These are phyloP conservation scores for Cenchrus americanus DNA, from an alignment of 176 grass and related monocot genomes.

Conservation along the genomic window DNA sequence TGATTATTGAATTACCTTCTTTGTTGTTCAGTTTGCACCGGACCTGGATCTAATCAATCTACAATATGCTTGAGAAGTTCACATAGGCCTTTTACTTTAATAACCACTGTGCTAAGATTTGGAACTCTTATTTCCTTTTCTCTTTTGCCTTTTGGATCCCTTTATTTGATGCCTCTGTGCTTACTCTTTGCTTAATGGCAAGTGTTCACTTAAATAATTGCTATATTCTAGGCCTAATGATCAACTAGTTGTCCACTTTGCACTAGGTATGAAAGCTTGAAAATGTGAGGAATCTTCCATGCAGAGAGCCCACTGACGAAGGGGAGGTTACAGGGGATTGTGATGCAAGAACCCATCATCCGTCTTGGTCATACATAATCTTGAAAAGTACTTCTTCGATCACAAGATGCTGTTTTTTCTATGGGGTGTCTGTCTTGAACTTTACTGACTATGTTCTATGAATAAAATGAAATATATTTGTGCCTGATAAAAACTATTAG, in stretches of 20 bases:
- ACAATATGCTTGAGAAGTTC: constrained; percentile 40
- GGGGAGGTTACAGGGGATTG: constrained; percentile 41
- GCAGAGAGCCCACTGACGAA: constrained; percentile 56
- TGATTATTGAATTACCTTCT: constrained; percentile 12
- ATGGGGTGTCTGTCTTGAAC: constrained; percentile 5
- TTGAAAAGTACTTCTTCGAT: constrained; percentile 35
- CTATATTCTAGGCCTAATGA: constrained; percentile 68
- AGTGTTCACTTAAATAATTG: constrained; percentile 55
- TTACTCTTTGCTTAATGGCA: constrained; percentile 55
- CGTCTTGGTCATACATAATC: constrained; percentile 52
- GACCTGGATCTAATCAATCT: constrained; percentile 16
- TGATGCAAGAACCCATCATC: constrained; percentile 73
- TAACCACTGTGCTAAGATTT: constrained; percentile 37
- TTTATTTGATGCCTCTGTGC: constrained; percentile 53
- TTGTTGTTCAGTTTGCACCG: constrained; percentile 11
- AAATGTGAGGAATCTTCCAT: constrained; percentile 73
- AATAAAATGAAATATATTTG: constrained; percentile 11
- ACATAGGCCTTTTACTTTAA: constrained; percentile 32
- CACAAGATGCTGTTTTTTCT: constrained; percentile 48
- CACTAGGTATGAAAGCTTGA: constrained; percentile 50
- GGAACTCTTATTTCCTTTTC: constrained; percentile 46
- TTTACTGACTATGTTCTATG: constrained; percentile 9
- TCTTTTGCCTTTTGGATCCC: constrained; percentile 38
- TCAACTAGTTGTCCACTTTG: constrained; percentile 56
- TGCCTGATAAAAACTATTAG: constrained; percentile 8